Conservation (phyloP, 1,284 basidiomycete species). For the Sparassis latifolia region DNA sequence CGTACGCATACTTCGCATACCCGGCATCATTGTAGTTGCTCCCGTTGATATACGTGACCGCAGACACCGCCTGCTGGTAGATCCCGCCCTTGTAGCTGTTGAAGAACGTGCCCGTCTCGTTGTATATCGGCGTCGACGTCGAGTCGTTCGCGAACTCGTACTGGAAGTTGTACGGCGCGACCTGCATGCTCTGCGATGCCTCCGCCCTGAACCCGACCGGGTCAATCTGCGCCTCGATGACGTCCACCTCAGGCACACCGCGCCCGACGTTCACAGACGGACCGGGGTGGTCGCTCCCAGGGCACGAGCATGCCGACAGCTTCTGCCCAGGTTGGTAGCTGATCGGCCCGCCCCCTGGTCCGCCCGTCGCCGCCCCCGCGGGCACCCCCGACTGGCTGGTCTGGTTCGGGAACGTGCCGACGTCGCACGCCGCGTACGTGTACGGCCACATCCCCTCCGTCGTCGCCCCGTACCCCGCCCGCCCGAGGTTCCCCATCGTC, state of each 20-base stretch:
- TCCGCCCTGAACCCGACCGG: constrained; percentile 20
- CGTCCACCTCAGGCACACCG: constrained; percentile 60
- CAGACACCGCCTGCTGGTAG: constrained; percentile 78
- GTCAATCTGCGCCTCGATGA: constrained; percentile 55
- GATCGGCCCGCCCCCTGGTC: constrained; percentile 33
- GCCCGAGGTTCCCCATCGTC: constrained; percentile 19
- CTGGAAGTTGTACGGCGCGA: constrained; percentile 70
- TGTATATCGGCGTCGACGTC: constrained; percentile 48
- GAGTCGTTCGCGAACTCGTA: constrained; percentile 46
- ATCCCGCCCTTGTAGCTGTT: constrained; percentile 75
- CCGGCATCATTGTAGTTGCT: constrained; percentile 46
- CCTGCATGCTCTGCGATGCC: constrained; percentile 76
- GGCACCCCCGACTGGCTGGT: constrained; percentile 50
- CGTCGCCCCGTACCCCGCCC: constrained; percentile 59
- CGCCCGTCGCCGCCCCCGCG: constrained; percentile 45
- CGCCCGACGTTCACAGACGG: constrained; percentile 45
- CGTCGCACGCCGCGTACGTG: constrained; percentile 75
- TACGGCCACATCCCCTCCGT: constrained; percentile 71
- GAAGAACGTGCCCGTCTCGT: constrained; percentile 42
- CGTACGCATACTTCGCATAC: constrained; percentile 62
- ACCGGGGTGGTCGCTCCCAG: constrained; percentile 58
- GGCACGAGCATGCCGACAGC: constrained; percentile 48
- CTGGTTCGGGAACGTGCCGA: constrained; percentile 85
- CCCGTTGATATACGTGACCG: constrained; percentile 49
- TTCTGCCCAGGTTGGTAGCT: constrained; percentile 53